Evolutionary conservation across 2,329 filamentous ascomycete species (phyloP).

Genomic region (Fonsecaea nubica): DNA sequence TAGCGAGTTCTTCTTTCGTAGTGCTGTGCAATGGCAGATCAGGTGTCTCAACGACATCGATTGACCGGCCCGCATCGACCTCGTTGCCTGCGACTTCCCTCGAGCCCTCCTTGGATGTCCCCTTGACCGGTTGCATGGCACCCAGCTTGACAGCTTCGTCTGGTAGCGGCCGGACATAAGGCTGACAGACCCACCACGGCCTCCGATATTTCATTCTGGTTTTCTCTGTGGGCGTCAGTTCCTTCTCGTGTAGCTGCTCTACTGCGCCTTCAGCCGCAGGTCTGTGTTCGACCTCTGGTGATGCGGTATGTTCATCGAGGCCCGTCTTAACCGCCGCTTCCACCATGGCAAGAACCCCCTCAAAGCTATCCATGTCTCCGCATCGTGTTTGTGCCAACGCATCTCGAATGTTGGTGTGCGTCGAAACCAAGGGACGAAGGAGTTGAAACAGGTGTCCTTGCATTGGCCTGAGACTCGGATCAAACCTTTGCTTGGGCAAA

Average conservation of each 20-base stretch:
- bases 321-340: slow-evolving; percentile 71
- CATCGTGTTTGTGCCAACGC: slow-evolving; percentile 72
- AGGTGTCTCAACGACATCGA: slow-evolving; percentile 5
- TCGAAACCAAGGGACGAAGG: slow-evolving; percentile 78
- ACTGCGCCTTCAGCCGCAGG: slow-evolving; percentile 63
- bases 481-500: slow-evolving; percentile 50
- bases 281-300: background rate
- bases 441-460: slow-evolving; percentile 94
- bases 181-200: slow-evolving; percentile 90
- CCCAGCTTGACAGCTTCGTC: slow-evolving; percentile 86
- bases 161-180: slow-evolving; percentile 83
- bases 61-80: slow-evolving; percentile 12
- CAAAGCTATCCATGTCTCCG: slow-evolving; percentile 77
- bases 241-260: slow-evolving; percentile 44
- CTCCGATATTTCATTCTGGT: slow-evolving; percentile 74
- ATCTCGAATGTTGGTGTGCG: slow-evolving; percentile 83
- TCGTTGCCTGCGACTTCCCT: slow-evolving; percentile 37
- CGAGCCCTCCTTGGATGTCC: slow-evolving; percentile 41
- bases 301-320: slow-evolving; percentile 31
- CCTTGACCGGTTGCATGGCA: slow-evolving; percentile 75
- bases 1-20: slow-evolving; percentile 33
- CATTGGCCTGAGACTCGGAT: slow-evolving; percentile 77
- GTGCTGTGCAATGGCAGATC: slow-evolving; percentile 2
- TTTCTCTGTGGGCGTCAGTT: slow-evolving; percentile 51
- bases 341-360: slow-evolving; percentile 75